phyloP scores from a whole-genome alignment of 129 eudicot species.

The Saussurea involucrata region DNA sequence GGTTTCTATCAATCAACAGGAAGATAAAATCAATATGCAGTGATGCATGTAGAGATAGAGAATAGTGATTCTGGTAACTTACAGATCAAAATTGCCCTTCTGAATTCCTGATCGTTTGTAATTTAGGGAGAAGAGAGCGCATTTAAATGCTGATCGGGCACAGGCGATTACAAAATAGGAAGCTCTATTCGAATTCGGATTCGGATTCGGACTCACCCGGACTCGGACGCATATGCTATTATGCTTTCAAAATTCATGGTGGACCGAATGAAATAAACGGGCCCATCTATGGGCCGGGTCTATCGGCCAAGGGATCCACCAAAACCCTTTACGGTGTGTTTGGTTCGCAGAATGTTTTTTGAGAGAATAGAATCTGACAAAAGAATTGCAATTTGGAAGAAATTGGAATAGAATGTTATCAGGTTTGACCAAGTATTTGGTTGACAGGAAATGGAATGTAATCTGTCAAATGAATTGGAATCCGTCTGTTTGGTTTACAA shows the following conservation, averaged over 20 bases:
- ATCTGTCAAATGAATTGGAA: too few species aligned
- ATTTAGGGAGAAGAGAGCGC: conserved; percentile 15
- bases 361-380: too few species aligned
- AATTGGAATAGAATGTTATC: too few species aligned
- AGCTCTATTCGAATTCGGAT: background rate
- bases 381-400: too few species aligned
- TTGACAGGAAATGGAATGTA: too few species aligned
- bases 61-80: conserved; percentile 7
- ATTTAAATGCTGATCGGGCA: conserved; percentile 20
- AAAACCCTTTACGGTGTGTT: too few species aligned
- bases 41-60: background rate
- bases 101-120: conserved; percentile 6
- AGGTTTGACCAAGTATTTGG: too few species aligned
- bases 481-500: too few species aligned
- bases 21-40: background rate
- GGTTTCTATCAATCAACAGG: background rate
- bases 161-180: conserved; percentile 14
- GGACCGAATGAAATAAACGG: background rate
- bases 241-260: conserved; percentile 1
- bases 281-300: conserved; percentile 2
- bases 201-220: background rate
- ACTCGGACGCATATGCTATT: background rate
- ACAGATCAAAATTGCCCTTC: conserved; percentile 21
- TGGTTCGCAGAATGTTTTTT: too few species aligned
- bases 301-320: background rate